phyloP scores from a whole-genome alignment of 129 eudicot genomes.

The Flaveria brownii region DNA sequence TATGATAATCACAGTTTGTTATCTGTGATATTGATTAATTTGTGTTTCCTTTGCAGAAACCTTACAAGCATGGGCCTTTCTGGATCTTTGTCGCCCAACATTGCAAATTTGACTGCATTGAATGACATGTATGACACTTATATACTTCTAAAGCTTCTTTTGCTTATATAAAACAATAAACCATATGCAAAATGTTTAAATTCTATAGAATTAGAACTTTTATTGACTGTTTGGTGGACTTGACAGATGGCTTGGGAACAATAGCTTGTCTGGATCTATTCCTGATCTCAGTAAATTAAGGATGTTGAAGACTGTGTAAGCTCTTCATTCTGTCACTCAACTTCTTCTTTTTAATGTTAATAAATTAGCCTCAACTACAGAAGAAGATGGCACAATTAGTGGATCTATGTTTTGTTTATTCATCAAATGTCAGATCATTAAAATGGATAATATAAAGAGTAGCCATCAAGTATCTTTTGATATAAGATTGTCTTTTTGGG shows the following conservation, averaged over 20 bases:
- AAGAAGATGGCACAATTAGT: not conserved
- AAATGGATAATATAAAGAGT: not conserved
- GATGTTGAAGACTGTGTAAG: constrained; percentile 60
- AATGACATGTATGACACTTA: constrained; percentile 51
- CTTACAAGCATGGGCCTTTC: constrained; percentile 66
- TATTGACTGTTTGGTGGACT: constrained; percentile 24
- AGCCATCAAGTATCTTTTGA: constrained; percentile 16
- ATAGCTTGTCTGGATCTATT: constrained; percentile 60
- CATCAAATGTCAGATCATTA: not conserved
- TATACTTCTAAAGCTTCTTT: constrained; percentile 8
- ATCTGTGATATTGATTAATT: not conserved
- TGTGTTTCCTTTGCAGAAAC: constrained; percentile 47
- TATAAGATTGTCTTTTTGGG: not conserved
- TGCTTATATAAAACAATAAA: not conserved
- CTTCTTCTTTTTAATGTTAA: not conserved
- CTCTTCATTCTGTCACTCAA: constrained; percentile 12
- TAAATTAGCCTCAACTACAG: not conserved
- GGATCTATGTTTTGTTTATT: constrained; percentile 5
- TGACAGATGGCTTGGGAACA: constrained; percentile 77
- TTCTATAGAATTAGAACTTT: not conserved
- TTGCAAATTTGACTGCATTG: constrained; percentile 68
- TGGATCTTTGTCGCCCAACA: constrained; percentile 65
- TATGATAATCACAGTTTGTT: not conserved
- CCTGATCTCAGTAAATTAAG: constrained; percentile 61
- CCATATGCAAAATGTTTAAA: not conserved